A percentile compares a stretch with the other conserved stretches of the same genome.
These are phyloP conservation scores for Vicia villosa DNA, from an alignment of 306 rosid genomes.

Conservation along the genomic window DNA sequence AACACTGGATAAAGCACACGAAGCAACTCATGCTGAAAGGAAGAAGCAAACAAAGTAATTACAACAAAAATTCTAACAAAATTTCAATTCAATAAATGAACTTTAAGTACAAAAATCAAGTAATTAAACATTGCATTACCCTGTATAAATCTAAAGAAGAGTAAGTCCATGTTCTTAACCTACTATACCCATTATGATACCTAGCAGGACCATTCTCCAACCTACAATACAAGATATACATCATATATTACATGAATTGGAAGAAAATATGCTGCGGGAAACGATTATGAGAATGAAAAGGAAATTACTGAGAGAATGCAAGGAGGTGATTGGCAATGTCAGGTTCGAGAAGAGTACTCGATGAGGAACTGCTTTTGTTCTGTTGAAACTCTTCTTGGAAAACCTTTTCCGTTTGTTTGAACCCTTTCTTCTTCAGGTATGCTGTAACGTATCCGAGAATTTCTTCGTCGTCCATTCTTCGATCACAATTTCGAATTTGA, in stretches of 20 bases:
- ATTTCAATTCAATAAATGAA: slow-evolving; percentile 1
- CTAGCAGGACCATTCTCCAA: slow-evolving; percentile 73
- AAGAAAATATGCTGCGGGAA: not conserved
- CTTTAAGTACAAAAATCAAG: not conserved
- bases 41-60: slow-evolving; percentile 14
- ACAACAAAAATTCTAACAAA: not conserved
- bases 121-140: slow-evolving; percentile 42
- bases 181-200: slow-evolving; percentile 84
- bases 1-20: slow-evolving; percentile 97
- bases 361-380: slow-evolving; percentile 43
- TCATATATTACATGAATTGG: not conserved
- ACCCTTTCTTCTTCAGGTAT: slow-evolving; percentile 73
- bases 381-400: slow-evolving; percentile 67
- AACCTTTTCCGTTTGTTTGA: slow-evolving; percentile 69
- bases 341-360: slow-evolving; percentile 51
- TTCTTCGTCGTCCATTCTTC: slow-evolving; percentile 71
- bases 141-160: slow-evolving; percentile 80
- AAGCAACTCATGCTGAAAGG: slow-evolving; percentile 86
- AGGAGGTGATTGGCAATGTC: slow-evolving; percentile 67
- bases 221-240: slow-evolving; percentile 36
- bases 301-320: slow-evolving; percentile 60
- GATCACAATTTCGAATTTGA: too few species aligned
- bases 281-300: not conserved
- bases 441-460: slow-evolving; percentile 56
- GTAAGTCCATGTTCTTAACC: slow-evolving; percentile 81